Evolutionary conservation across 2,329 filamentous ascomycete genomes (phyloP).

Genomic region (Amphichorda felina): DNA sequence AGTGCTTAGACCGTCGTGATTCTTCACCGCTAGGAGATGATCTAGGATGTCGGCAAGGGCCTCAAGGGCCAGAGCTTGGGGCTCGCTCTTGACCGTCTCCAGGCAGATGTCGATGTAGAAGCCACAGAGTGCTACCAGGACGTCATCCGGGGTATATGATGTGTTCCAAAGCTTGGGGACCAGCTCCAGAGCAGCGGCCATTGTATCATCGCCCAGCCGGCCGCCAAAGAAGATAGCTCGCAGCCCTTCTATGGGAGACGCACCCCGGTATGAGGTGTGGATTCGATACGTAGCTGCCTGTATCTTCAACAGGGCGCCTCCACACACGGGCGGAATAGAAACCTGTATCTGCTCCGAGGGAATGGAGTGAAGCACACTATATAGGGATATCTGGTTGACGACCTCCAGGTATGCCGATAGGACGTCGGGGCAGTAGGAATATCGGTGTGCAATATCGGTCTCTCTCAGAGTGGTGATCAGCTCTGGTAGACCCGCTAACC

Average conservation of each 20-base stretch:
- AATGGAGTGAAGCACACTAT: conserved; percentile 5
- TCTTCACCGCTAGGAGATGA: conserved; percentile 15
- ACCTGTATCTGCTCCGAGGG: conserved; percentile 1
- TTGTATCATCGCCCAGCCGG: conserved; percentile 17
- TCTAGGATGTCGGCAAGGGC: conserved; percentile 36
- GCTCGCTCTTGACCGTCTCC: conserved; percentile 25
- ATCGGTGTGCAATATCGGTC: conserved; percentile 11
- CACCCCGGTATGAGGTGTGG: conserved; percentile 15
- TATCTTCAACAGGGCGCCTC: conserved; percentile 26
- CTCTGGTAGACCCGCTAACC: conserved; percentile 16
- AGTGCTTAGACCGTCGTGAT: conserved; percentile 16
- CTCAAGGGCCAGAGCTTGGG: conserved; percentile 32
- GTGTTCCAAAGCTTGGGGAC: conserved; percentile 18
- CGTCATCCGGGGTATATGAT: conserved; percentile 10
- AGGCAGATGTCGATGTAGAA: conserved; percentile 31
- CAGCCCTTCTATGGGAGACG: conserved; percentile 11
- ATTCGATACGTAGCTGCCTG: conserved; percentile 24
- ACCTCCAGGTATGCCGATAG: conserved; percentile 33
- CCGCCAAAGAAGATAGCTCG: conserved; percentile 14
- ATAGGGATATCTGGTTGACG: conserved; percentile 25
- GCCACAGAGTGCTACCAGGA: conserved; percentile 20
- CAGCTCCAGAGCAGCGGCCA: conserved; percentile 23
- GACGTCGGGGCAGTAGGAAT: conserved; percentile 24
- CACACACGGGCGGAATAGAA: neutral
- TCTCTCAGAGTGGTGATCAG: conserved; percentile 17